phyloP scores from a whole-genome alignment of 1,284 basidiomycete species.

The Rhizoctonia solani region DNA sequence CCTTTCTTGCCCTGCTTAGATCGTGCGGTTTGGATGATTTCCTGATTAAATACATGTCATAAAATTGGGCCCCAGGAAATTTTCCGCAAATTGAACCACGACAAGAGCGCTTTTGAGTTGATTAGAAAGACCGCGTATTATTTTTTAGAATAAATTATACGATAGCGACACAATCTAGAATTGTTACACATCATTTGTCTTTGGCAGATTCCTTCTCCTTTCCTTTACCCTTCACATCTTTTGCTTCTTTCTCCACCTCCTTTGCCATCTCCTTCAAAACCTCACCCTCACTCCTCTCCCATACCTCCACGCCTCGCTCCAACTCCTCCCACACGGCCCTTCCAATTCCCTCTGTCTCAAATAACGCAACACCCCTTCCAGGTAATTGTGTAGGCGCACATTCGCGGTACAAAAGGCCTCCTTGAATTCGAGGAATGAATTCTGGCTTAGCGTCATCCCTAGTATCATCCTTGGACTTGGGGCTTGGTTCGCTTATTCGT shows the following conservation, averaged over 20 bases:
- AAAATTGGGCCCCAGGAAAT: no score
- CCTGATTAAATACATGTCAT: no score
- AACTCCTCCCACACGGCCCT: constrained; percentile 73
- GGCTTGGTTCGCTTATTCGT: constrained; percentile 39
- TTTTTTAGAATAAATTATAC: neutral
- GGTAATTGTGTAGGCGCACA: constrained; percentile 62
- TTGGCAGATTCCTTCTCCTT: constrained; percentile 23
- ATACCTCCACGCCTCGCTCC: constrained; percentile 36
- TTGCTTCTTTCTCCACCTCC: constrained; percentile 26
- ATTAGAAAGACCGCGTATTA: neutral
- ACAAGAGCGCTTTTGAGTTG: no score
- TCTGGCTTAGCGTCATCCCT: no score
- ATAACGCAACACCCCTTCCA: constrained; percentile 55
- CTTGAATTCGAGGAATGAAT: constrained; percentile 61
- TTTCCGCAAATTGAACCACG: no score
- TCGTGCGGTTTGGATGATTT: no score
- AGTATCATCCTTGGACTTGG: constrained; percentile 38
- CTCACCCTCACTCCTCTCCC: constrained; percentile 32
- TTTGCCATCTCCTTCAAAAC: constrained; percentile 20
- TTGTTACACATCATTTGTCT: neutral
- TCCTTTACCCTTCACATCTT: constrained; percentile 60
- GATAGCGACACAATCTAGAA: neutral
- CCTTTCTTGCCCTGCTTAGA: no score
- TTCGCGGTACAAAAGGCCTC: constrained; percentile 74
- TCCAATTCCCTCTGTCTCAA: constrained; percentile 68